phyloP scores from a whole-genome alignment of 1,284 basidiomycete genomes.

The Stereum hirsutum region DNA sequence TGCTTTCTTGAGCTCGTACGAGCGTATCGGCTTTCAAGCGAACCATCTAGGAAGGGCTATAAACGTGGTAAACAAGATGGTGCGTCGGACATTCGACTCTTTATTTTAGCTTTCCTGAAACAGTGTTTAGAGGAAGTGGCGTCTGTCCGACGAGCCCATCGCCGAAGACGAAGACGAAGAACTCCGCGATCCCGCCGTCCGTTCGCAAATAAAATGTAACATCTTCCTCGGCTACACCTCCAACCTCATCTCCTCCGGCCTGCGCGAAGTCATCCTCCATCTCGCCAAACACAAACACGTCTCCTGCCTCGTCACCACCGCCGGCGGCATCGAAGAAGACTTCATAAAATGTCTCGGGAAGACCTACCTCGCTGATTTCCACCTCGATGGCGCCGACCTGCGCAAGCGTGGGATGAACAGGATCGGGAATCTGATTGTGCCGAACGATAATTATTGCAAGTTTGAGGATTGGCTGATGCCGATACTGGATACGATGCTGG shows the following conservation, averaged over 20 bases:
- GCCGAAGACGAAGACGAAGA: slow-evolving; percentile 61
- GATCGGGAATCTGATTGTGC: slow-evolving; percentile 96
- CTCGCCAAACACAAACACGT: slow-evolving; percentile 94
- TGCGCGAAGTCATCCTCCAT: slow-evolving; percentile 89
- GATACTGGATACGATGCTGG: slow-evolving; percentile 87
- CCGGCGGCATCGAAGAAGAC: slow-evolving; percentile 98
- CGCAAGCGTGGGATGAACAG: slow-evolving; percentile 90
- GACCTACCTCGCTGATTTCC: slow-evolving; percentile 93
- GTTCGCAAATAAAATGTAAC: slow-evolving; percentile 67
- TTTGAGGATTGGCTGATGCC: slow-evolving; percentile 99
- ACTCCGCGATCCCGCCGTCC: slow-evolving; percentile 46
- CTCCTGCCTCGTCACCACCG: slow-evolving; percentile 90
- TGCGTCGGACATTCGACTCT: slow-evolving; percentile 19
- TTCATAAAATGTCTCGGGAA: slow-evolving; percentile 97
- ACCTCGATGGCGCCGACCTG: slow-evolving; percentile 84
- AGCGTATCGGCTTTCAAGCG: slow-evolving; percentile 93
- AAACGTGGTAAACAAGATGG: slow-evolving; percentile 87
- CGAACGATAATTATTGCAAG: slow-evolving; percentile 99
- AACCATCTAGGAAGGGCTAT: slow-evolving; percentile 86
- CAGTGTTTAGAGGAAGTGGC: slow-evolving; percentile 60
- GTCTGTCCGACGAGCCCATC: slow-evolving; percentile 74
- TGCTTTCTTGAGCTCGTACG: slow-evolving; percentile 72
- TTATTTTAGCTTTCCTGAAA: slow-evolving; percentile 7
- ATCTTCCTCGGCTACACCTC: slow-evolving; percentile 98
- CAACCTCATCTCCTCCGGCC: slow-evolving; percentile 95